These are phyloP conservation scores for Rhazya stricta DNA, from an alignment of 257 asterid species.

Conservation along the genomic window DNA sequence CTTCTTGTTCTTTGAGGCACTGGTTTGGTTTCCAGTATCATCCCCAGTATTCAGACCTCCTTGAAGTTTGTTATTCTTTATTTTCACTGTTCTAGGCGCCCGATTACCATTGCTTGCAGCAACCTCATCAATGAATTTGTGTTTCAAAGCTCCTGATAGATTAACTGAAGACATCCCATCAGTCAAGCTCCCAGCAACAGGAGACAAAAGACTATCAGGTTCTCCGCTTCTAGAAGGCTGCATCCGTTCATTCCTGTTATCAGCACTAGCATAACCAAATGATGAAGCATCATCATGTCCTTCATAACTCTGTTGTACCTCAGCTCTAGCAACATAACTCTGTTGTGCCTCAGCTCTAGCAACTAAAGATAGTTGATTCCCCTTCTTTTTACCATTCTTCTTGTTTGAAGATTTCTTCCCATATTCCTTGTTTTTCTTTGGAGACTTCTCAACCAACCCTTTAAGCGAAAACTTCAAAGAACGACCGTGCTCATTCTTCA, in stretches of 20 bases:
- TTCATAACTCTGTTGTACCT: conserved; percentile 31
- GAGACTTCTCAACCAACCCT: conserved; percentile 71
- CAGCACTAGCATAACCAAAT: conserved; percentile 29
- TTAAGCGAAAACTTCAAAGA: conserved; percentile 78
- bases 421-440: conserved; percentile 59
- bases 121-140: conserved; percentile 51
- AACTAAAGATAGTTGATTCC: conserved; percentile 35
- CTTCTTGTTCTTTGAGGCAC: conserved; percentile 51
- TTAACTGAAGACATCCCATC: conserved; percentile 44
- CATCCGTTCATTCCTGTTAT: conserved; percentile 34
- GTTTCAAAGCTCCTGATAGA: conserved; percentile 41
- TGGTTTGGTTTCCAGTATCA: conserved; percentile 42
- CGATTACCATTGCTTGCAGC: conserved; percentile 37
- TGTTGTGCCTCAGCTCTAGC: conserved; percentile 31
- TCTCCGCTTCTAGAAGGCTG: conserved; percentile 37
- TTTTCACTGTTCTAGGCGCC: conserved; percentile 56
- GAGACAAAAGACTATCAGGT: conserved; percentile 40
- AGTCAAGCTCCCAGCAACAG: conserved; percentile 46
- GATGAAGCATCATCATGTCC: conserved; percentile 34
- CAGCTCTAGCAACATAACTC: conserved; percentile 28
- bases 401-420: conserved; percentile 67
- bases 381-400: conserved; percentile 60
- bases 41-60: conserved; percentile 35
- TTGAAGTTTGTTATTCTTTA: conserved; percentile 52
- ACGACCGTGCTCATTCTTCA: conserved; percentile 58